These are phyloP conservation scores for Picochlorum sp. DNA, from an alignment of 139 green algal species.

Conservation along the genomic window DNA sequence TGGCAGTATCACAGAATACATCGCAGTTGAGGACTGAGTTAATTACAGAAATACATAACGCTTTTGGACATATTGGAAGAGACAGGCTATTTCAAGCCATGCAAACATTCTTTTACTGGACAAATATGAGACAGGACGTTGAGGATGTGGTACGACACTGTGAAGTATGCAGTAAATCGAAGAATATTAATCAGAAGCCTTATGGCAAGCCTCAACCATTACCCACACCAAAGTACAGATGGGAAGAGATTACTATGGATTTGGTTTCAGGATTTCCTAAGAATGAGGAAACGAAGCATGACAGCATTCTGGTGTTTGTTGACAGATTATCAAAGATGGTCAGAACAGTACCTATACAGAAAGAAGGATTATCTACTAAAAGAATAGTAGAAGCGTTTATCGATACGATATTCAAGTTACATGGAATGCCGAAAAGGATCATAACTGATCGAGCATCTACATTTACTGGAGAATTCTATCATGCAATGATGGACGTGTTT, in stretches of 20 bases:
- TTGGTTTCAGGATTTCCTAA: constrained; percentile 46
- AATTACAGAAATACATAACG: constrained; percentile 1
- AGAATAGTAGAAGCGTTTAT: not conserved
- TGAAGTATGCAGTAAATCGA: not conserved
- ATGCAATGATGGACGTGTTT: too few species aligned
- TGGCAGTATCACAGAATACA: not conserved
- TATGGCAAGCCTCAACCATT: constrained; percentile 19
- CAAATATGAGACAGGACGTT: not conserved
- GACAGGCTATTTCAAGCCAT: not conserved
- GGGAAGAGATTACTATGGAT: constrained; percentile 41
- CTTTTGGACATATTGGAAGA: constrained; percentile 5
- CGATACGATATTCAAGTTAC: too few species aligned
- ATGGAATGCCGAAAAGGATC: too few species aligned
- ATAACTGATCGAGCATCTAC: too few species aligned
- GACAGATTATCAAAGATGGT: constrained; percentile 48
- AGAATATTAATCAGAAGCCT: not conserved
- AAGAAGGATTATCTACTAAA: constrained; percentile 20
- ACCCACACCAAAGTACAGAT: constrained; percentile 23
- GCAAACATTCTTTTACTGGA: not conserved
- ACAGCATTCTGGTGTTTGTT: constrained; percentile 42
- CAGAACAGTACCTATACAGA: not conserved
- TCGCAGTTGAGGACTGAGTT: constrained; percentile 13
- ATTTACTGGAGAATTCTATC: too few species aligned
- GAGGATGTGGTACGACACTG: not conserved
- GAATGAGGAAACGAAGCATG: constrained; percentile 8